Evolutionary conservation across 163 green algal genomes (phyloP), one percentile per base, ranked within the genome.

Genomic region (Scenedesmus sp.): DNA sequence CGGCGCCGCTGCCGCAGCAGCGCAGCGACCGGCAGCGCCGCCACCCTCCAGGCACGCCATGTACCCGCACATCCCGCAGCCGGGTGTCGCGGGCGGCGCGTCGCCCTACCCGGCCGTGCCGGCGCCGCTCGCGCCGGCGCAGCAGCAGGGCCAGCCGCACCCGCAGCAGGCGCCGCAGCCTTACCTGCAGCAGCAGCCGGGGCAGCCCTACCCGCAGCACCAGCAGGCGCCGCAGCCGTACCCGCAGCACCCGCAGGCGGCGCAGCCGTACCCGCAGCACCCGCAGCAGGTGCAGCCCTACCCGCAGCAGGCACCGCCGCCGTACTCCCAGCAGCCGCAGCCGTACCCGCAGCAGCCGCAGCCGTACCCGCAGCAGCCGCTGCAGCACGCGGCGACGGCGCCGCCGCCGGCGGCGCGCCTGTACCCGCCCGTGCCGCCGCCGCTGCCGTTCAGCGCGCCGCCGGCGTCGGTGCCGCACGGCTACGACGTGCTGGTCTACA

Each of bases 401-500:
- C 2, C 51, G 39, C 10, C 39, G 10, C 39, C 39, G 39, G 39
- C 39, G 39, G 39, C 63, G 48, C 50, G 24, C 10, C 2, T 9
- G 3, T 58, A 58, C 13, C 69, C 53, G 28, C 29, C n/a, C n/a
- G 48, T 67, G 39, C 69, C 34, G 28, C 39, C 6, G 39, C 39
- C 39, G 39, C 39, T 47, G 39, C 39, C 24, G 34, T 77, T 58
- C 24, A 77, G 39, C 31, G 69, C 69, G 18, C 54, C 54, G 4
- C 36, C 14, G 36, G 54, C 66, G 4, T 33, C 42, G 22, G 69
- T 77, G 15, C n/a, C 14, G 24, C 24, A 67, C 39, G 54, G 69
- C 24, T 79, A 83, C 47, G 56, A 79, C 31, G 64, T 71, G 9
- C 17, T 69, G 39, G 75, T 82, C 4, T 70, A 67, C 63, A 82